Conservation (phyloP, 2,329 filamentous ascomycete species). For the Claviceps cyperi region DNA sequence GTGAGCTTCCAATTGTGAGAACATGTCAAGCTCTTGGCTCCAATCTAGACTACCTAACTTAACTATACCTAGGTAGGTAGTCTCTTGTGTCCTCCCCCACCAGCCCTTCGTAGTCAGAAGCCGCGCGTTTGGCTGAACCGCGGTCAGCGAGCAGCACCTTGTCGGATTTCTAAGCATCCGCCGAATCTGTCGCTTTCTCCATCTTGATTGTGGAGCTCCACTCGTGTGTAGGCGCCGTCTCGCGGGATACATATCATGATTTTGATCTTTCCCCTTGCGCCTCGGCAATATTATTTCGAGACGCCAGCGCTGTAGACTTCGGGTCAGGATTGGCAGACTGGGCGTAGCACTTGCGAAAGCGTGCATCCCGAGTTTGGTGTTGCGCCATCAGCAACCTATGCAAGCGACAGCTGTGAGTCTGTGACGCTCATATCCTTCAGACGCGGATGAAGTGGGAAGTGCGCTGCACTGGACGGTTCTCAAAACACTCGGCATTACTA, state of each 20-base stretch:
- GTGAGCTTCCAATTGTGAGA: neutral
- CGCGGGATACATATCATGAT: slow-evolving; percentile 1
- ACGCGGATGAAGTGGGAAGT: neutral
- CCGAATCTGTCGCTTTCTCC: slow-evolving; percentile 3
- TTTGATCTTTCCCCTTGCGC: neutral
- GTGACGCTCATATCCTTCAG: neutral
- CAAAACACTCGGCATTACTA: neutral
- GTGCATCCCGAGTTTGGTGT: neutral
- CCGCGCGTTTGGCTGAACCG: neutral
- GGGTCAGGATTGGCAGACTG: neutral
- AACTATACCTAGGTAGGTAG: too few species aligned
- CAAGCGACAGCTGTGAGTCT: neutral
- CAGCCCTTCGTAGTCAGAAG: neutral
- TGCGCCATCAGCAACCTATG: too few species aligned
- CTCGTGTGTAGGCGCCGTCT: neutral
- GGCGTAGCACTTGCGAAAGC: neutral
- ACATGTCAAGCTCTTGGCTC: neutral
- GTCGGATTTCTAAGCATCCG: slow-evolving; percentile 8
- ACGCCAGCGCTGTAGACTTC: neutral
- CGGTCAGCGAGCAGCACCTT: neutral
- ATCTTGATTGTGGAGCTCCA: slow-evolving; percentile 5
- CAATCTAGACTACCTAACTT: too few species aligned
- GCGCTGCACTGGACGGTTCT: neutral
- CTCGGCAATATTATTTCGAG: neutral
- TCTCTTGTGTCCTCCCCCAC: too few species aligned